Base-by-base conservation (phyloP, 495 filamentous ascomycete genomes). In the Hypoxylon intermedium region DNA sequence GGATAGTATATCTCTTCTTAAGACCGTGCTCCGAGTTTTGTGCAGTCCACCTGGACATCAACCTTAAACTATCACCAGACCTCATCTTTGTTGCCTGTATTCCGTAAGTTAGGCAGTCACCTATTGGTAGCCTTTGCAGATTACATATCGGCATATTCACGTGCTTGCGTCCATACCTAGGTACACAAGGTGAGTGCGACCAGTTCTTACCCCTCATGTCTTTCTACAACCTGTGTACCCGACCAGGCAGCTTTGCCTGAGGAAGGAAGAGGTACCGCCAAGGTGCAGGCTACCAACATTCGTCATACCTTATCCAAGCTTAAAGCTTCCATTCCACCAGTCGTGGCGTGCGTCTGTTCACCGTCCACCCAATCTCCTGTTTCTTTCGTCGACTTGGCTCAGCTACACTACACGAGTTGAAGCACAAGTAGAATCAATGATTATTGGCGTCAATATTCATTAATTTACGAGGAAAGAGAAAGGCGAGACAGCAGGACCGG, bases 291-390 rank as follows among this genome's bases (percentile, higher is more conserved):
- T 58, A 50, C 41, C 24, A 13, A n/a, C 15, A 41, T 51, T 58
- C 60, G 59, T 52, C 52, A 58, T 52, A 53, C 23, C 9, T 26
- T 11, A 24, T 48, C 19, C 40, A 16, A 54, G 26, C 11, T 33
- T 15, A 12, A 37, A n/a, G n/a, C n/a, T 44, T 12, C n/a, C 26
- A 20, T 28, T 40, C 31, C 16, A 59, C 23, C 18, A 19, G 47
- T 60, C 24, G 7, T 3, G 3, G 24, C 24, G 7, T 26, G 3
- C 48, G 45, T 26, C 40, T 41, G 5, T 9, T 52, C 40, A 40
- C 52, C 37, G 21, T 55, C 40, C 28, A 11, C 9, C 38, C 18
- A 23, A 23, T 23, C 9, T 46, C 47, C 16, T 30, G 42, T 40
- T 47, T 33, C 21, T 3, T 26, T 26, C 24, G n/a, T n/a, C n/a